Percentiles rank a stretch among this genome's conserved stretches.
phyloP scores from a whole-genome alignment of 345 rosid genomes.

The Lagerstroemia speciosa region DNA sequence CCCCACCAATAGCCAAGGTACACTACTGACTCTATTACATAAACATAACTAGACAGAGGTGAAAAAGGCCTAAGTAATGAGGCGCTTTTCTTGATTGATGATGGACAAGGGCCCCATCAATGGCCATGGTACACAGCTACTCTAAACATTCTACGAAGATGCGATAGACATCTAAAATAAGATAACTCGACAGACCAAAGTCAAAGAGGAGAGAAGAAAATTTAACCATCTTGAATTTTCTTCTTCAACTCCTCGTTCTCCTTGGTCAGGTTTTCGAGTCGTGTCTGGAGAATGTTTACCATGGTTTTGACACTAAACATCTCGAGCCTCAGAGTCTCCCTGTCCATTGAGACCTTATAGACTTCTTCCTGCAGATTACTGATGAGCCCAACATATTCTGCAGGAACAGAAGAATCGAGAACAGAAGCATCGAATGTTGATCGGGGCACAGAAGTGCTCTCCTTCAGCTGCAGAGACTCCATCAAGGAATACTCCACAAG shows the following conservation, averaged over 20 bases:
- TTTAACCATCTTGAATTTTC: slow-evolving; percentile 9
- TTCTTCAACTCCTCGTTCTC: slow-evolving; percentile 71
- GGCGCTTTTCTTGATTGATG: background rate
- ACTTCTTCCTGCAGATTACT: slow-evolving; percentile 53
- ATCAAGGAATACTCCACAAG: slow-evolving; percentile 70
- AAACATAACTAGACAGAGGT: background rate
- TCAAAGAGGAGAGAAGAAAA: background rate
- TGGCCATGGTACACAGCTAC: slow-evolving; percentile 6
- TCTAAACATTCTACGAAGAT: background rate
- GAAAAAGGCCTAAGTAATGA: background rate
- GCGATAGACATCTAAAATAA: background rate
- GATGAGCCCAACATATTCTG: slow-evolving; percentile 39
- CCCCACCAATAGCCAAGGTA: slow-evolving; percentile 9
- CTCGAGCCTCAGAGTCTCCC: slow-evolving; percentile 66
- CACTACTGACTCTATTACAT: background rate
- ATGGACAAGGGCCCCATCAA: slow-evolving; percentile 7
- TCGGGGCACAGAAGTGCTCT: slow-evolving; percentile 18
- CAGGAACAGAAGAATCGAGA: slow-evolving; percentile 35
- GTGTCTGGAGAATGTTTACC: slow-evolving; percentile 67
- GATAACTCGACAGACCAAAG: background rate
- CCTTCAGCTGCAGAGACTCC: slow-evolving; percentile 43
- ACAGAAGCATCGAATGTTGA: slow-evolving; percentile 17
- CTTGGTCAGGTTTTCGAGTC: slow-evolving; percentile 43
- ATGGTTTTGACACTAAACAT: slow-evolving; percentile 78
- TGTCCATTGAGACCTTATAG: slow-evolving; percentile 59